A percentile compares a stretch with the other conserved stretches of the same genome.
These are phyloP conservation scores for Vanrija sp. DNA, from an alignment of 1,284 basidiomycete species.

Conservation along the genomic window DNA sequence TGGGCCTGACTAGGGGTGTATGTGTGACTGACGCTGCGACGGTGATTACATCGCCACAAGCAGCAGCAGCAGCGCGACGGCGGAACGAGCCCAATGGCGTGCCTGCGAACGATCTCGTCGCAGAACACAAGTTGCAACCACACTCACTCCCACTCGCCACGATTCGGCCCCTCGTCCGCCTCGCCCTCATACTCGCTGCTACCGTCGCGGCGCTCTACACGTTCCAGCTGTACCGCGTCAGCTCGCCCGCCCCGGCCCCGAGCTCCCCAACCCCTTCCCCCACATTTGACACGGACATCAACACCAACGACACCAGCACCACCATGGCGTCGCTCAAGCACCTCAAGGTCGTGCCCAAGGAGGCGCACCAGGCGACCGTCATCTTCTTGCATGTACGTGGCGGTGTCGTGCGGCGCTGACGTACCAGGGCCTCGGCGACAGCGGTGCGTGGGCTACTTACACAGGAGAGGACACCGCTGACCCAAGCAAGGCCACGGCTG, in stretches of 20 bases:
- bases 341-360: conserved; percentile 43
- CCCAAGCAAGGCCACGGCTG: conserved; percentile 60
- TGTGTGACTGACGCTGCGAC: no score
- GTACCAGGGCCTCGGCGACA: conserved; percentile 42
- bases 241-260: not conserved
- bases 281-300: not conserved
- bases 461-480: not conserved
- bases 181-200: not conserved
- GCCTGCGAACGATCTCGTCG: no score
- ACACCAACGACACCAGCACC: not conserved
- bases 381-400: conserved; percentile 77
- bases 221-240: not conserved
- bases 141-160: not conserved
- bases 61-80: no score
- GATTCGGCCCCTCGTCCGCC: not conserved
- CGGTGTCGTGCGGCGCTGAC: not conserved
- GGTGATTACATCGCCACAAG: no score
- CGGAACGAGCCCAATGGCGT: no score
- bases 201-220: not conserved
- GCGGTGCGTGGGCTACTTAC: conserved; percentile 19
- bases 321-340: conserved; percentile 39
- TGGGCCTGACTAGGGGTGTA: no score
- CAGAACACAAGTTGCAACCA: no score
- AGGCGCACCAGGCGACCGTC: conserved; percentile 72
- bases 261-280: not conserved